A percentile compares a stretch with the other conserved stretches of the same genome.
phyloP scores from a whole-genome alignment of 306 rosid species.

The Acacia melanoxylon region DNA sequence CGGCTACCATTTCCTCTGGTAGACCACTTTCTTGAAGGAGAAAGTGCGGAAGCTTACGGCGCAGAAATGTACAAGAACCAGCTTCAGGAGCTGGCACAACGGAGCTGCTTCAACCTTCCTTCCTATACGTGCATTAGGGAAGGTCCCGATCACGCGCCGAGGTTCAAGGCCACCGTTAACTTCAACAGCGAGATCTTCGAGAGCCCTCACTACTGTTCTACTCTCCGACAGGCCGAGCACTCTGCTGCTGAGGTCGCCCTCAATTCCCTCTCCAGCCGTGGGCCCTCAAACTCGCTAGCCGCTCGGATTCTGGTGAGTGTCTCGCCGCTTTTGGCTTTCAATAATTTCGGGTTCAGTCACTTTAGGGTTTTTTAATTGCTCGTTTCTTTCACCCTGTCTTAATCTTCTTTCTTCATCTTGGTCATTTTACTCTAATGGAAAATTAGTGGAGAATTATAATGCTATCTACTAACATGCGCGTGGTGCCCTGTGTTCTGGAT shows the following conservation, averaged over 20 bases:
- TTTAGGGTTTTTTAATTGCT: conserved; percentile 21
- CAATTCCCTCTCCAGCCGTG: conserved; percentile 81
- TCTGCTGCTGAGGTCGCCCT: conserved; percentile 99
- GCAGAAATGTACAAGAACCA: conserved; percentile 99
- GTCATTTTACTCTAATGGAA: background rate
- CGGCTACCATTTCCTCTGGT: conserved; percentile 4
- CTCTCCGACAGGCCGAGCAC: conserved; percentile 98
- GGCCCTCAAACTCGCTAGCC: conserved; percentile 92
- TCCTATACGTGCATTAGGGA: conserved; percentile 91
- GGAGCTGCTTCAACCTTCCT: conserved; percentile 98
- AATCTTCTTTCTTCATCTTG: conserved; percentile 13
- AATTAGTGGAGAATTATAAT: background rate
- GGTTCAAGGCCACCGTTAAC: conserved; percentile 94
- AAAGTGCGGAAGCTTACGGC: conserved; percentile 22
- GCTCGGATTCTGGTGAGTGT: conserved; percentile 82
- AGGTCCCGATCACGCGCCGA: conserved; percentile 99
- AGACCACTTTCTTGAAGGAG: conserved; percentile 35
- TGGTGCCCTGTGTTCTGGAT: background rate
- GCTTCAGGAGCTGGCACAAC: conserved; percentile 99
- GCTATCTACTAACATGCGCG: conserved; percentile 28
- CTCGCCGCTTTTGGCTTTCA: background rate
- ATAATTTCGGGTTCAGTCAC: background rate
- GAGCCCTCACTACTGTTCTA: conserved; percentile 81
- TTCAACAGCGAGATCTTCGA: conserved; percentile 96
- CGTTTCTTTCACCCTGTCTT: background rate